These are phyloP conservation scores for Cichorium intybus DNA, from an alignment of 140 eudicot genomes.

Conservation along the genomic window DNA sequence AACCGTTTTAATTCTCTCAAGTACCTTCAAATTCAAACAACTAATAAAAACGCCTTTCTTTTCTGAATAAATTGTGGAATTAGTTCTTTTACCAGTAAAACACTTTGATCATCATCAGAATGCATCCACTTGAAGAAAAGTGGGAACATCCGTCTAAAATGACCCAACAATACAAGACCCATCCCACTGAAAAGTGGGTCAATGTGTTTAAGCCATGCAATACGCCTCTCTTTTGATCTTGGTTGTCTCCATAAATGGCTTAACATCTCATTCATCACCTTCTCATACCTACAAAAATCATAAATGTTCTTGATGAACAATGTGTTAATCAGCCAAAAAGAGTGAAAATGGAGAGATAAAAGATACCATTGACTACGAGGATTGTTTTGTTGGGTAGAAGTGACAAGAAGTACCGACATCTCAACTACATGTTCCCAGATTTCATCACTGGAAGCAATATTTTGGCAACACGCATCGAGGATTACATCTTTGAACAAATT, in stretches of 20 bases:
- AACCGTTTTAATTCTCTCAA: conserved; percentile 50
- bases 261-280: conserved; percentile 83
- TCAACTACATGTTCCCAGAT: conserved; percentile 85
- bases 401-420: conserved; percentile 82
- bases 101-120: conserved; percentile 84
- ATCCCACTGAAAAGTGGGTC: conserved; percentile 58
- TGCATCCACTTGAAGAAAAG: conserved; percentile 93
- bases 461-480: conserved; percentile 86
- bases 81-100: conserved; percentile 57
- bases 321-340: background rate
- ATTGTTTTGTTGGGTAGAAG: conserved; percentile 59
- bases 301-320: background rate
- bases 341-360: background rate
- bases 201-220: conserved; percentile 66
- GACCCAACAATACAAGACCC: conserved; percentile 79
- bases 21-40: conserved; percentile 49
- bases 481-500: conserved; percentile 78
- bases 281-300: conserved; percentile 64
- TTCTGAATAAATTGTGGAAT: background rate
- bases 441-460: conserved; percentile 81
- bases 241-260: conserved; percentile 91
- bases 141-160: conserved; percentile 84
- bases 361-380: conserved; percentile 90
- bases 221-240: conserved; percentile 74
- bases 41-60: background rate